Base-by-base conservation (phyloP, 306 rosid genomes). In the Styphnolobium japonicum region DNA sequence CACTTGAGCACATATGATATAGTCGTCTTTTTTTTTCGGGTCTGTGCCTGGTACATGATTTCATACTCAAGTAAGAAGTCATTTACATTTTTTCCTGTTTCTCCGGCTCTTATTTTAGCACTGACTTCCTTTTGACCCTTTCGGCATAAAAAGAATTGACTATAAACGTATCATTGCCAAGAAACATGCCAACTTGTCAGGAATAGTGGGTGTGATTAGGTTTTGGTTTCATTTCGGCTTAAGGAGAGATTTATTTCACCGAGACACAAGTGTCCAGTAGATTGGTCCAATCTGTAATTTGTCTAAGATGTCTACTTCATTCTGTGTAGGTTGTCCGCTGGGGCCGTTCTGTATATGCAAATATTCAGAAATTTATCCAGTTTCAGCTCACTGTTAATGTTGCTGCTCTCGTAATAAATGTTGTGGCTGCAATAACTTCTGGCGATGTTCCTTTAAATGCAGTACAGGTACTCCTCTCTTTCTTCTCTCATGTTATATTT, bases 301-400 rank as follows among this genome's bases (percentile, higher is more conserved):
- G 33, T 62, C 66, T 68, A 34, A 45, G 77, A 67, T 37, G 22
- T 70, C 46, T 61, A 19, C 72, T 83, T 46, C 73, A 23, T 80
- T 68, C 51, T 57, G 33, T 73, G 55, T 82, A 95, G 98, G 98
- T 95, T 87, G 98, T 95, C 70, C 95, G 98, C 45, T 95, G 98
- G 98, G 98, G 98, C 66, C 97, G 98, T 58, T 95, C 98, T 84
- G 98, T 95, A 15, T 95, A 92, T 85, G 98, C 98, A 75, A 95
- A 95, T 79, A 92, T 95, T 85, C 98, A 95, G 87, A 95, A 95
- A 79, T 95, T 95, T 82, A 95, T 95, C 82, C 98, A 95, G 84
- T 95, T 95, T 85, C 98, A 92, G 85, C 98, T 95, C 43, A 95
- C 98, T 4, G 98, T 95, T 55, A 95, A 95, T 73, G 98, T 91